Conservation (phyloP, 768 basidiomycete genomes). For the Myochromella boudieri region DNA sequence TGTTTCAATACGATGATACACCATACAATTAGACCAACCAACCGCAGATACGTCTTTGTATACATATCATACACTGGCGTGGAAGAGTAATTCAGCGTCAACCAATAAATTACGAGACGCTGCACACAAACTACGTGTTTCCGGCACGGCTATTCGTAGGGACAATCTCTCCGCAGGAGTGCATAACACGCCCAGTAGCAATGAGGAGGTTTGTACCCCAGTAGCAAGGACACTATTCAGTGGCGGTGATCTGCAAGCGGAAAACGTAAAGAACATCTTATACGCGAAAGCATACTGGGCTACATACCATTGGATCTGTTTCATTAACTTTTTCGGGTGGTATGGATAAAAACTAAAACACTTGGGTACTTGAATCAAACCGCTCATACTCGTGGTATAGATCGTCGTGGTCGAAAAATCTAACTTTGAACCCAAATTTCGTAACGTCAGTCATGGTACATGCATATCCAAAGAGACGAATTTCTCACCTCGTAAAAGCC, state of each 20-base stretch:
- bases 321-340: no score
- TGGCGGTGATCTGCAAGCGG: not conserved
- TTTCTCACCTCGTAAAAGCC: conserved; percentile 1
- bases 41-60: not conserved
- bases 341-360: not conserved
- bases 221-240: not conserved
- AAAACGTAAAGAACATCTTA: not conserved
- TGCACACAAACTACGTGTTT: conserved; percentile 1
- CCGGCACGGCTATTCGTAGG: not conserved
- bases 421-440: not conserved
- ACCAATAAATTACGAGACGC: not conserved
- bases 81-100: not conserved
- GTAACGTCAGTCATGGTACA: not conserved
- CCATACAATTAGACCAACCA: not conserved
- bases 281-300: not conserved
- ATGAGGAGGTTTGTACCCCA: not conserved
- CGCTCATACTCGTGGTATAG: not conserved
- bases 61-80: conserved; percentile 1
- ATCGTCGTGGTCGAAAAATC: not conserved
- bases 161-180: not conserved
- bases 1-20: not conserved
- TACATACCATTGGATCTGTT: not conserved
- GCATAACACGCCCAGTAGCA: not conserved
- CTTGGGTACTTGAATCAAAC: not conserved
- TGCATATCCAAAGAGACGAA: not conserved